Evolutionary conservation across 2,329 filamentous ascomycete genomes (phyloP).

Genomic region (Scortechinia acanthostroma): DNA sequence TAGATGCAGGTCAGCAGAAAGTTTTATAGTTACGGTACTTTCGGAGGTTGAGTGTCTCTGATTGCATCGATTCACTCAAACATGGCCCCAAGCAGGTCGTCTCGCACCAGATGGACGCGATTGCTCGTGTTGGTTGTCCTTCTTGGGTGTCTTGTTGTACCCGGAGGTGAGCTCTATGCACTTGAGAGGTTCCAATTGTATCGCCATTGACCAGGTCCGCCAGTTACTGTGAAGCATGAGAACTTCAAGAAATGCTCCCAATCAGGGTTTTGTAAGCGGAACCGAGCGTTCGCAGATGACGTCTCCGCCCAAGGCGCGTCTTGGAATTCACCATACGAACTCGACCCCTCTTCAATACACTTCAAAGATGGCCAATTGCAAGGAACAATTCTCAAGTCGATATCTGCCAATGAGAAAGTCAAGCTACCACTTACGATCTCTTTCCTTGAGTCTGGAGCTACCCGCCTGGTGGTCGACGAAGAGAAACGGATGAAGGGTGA

Average conservation of each 20-base stretch:
- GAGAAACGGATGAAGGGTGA: conserved; percentile 82
- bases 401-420: conserved; percentile 58
- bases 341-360: conserved; percentile 64
- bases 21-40: too few species aligned
- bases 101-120: neutral
- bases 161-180: neutral
- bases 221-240: conserved; percentile 84
- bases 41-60: neutral
- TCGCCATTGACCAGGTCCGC: conserved; percentile 5
- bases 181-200: neutral
- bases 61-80: neutral
- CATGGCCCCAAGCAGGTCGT: neutral
- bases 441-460: conserved; percentile 83
- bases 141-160: neutral
- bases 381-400: conserved; percentile 74
- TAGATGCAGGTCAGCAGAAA: too few species aligned
- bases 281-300: conserved; percentile 79
- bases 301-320: conserved; percentile 54
- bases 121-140: neutral
- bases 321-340: conserved; percentile 76
- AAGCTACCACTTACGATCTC: conserved; percentile 77
- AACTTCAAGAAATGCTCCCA: conserved; percentile 96
- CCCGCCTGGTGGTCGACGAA: conserved; percentile 83
- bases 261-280: conserved; percentile 94
- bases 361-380: conserved; percentile 76